phyloP scores from a whole-genome alignment of 352 stramenopile genomes.

The Globisporangium orthogonon region DNA sequence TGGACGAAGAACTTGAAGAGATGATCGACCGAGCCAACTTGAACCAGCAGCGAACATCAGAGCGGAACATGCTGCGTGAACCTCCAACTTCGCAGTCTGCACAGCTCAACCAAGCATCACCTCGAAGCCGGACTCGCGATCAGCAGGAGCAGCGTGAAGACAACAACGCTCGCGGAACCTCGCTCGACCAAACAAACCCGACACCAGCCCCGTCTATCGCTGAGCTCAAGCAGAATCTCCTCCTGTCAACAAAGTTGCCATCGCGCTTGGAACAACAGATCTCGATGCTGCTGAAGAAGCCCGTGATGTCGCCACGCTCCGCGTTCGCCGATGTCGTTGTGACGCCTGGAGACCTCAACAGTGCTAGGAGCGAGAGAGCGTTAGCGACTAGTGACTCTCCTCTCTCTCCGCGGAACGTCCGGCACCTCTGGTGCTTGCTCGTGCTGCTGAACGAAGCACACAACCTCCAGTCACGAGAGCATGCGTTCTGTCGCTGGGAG shows the following conservation, averaged over 20 bases:
- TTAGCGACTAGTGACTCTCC: conserved; percentile 10
- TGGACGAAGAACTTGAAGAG: conserved; percentile 62
- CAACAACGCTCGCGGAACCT: not conserved
- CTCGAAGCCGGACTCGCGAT: not conserved
- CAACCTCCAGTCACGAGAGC: conserved; percentile 50
- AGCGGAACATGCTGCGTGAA: not conserved
- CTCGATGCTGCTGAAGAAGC: conserved; percentile 41
- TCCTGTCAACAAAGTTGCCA: conserved; percentile 13
- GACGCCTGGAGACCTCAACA: not conserved
- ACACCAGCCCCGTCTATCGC: not conserved
- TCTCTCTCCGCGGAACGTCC: conserved; percentile 23
- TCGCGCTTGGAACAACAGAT: conserved; percentile 37
- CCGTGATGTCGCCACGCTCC: conserved; percentile 35
- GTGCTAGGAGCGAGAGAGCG: not conserved
- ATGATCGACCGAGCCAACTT: conserved; percentile 51
- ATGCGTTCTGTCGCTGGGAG: conserved; percentile 57
- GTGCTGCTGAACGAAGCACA: conserved; percentile 58
- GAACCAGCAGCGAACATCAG: conserved; percentile 13
- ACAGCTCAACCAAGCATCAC: not conserved
- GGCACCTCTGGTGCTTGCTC: conserved; percentile 42
- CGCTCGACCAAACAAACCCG: not conserved
- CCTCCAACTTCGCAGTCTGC: not conserved
- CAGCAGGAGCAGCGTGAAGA: not conserved
- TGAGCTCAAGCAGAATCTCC: conserved; percentile 27
- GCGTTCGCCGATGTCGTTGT: conserved; percentile 9